Evolutionary conservation across 2,329 filamentous ascomycete genomes (phyloP).

Genomic region (Stachybotrys elegans): DNA sequence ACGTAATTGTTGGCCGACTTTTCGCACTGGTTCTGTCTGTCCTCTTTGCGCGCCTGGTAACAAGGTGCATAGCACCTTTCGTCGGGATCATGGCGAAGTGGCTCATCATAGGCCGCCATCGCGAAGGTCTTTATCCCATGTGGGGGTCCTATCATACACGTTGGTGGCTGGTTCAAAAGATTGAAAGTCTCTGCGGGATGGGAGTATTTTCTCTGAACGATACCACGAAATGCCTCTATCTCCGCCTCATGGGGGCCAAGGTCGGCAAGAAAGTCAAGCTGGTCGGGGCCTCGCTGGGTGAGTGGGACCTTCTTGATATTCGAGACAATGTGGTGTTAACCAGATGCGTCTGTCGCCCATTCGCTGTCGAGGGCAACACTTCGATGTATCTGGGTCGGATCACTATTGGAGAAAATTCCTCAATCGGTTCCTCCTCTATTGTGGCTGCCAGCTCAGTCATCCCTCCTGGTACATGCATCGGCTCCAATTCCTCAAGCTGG

Average conservation of each 20-base stretch:
- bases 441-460: conserved; percentile 45
- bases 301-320: conserved; percentile 53
- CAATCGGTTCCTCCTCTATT: conserved; percentile 42
- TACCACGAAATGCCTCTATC: conserved; percentile 37
- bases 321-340: conserved; percentile 43
- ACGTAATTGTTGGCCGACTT: conserved; percentile 37
- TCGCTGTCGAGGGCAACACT: conserved; percentile 51
- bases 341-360: conserved; percentile 43
- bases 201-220: conserved; percentile 39
- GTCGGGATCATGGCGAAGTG: conserved; percentile 48
- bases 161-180: conserved; percentile 56
- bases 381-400: conserved; percentile 52
- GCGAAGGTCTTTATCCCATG: conserved; percentile 52
- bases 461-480: conserved; percentile 45
- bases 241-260: conserved; percentile 45
- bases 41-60: conserved; percentile 32
- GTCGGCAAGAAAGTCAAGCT: conserved; percentile 49
- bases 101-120: conserved; percentile 48
- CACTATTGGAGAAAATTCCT: conserved; percentile 40
- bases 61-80: conserved; percentile 35
- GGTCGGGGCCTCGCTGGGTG: conserved; percentile 39
- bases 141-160: conserved; percentile 53
- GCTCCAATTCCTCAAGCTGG: conserved; percentile 54
- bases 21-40: conserved; percentile 43
- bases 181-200: conserved; percentile 40